Base-by-base conservation (phyloP, 192 early-diverging fungal genomes). In the Chytriomyces sp. region DNA sequence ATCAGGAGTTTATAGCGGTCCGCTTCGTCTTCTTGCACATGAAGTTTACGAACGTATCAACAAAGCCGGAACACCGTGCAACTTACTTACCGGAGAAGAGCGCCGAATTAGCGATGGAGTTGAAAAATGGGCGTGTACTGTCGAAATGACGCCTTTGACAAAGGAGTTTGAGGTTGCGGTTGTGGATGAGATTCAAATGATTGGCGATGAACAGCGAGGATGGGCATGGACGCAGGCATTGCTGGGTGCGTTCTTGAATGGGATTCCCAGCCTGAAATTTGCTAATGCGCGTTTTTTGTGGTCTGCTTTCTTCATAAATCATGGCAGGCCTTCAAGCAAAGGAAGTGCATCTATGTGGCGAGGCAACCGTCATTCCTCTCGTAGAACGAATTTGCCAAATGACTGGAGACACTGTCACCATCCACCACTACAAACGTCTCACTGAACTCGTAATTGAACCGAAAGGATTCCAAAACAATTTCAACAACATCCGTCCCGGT, bases 141-240 rank as follows among this genome's bases (percentile, higher is more conserved):
- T 99, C 35, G 97, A 99, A 80, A 97, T 99, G 97, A 92, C 89
- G 23, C 79, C 78, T 16, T 35, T 83, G 5, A 50, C 47, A 6
- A 61, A 73, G 7, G 64, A 76, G 10, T 83, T 91, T 50, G 89
- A 97, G 0, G 94, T 97, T 20, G 96, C 93, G 6, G 95, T 99
- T 4, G 83, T 99, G 8, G 97, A 99, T 78, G 97, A 99, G 78
- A 99, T 99, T 83, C 97, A 99, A 80, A 94, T 99, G 94, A 92
- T 99, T 64, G 88, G 83, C 0, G 96, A 99, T 75, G 79, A 75
- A 10, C 81, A 90, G 45, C 88, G 97, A 11, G 97, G 97, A 10
- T 97, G 95, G 95, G 96, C 96, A 45, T 99, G 96, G 96, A 96
- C 95, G 7, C 87, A 91, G 53, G 97, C 96, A 5, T 66, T 98